These are phyloP conservation scores for Botryosphaeria dothidea DNA, from an alignment of 2,329 filamentous ascomycete genomes.

Conservation along the genomic window DNA sequence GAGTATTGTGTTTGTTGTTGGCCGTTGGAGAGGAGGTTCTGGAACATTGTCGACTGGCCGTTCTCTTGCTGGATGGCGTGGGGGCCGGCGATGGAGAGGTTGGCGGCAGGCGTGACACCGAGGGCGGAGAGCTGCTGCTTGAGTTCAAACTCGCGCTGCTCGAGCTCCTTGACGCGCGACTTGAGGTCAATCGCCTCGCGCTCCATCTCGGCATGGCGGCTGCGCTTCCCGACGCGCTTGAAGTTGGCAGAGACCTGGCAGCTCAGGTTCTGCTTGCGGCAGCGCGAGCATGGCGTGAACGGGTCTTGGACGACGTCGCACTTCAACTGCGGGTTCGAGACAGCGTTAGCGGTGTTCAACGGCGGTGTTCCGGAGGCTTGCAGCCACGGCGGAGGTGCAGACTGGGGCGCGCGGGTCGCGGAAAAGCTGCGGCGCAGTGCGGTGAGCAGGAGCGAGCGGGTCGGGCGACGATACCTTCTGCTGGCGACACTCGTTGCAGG, in stretches of 20 bases:
- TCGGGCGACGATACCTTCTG: slow-evolving; percentile 65
- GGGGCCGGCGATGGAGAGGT: slow-evolving; percentile 43
- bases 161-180: slow-evolving; percentile 42
- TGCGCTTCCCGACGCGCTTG: slow-evolving; percentile 79
- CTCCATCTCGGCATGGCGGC: slow-evolving; percentile 83
- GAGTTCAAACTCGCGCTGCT: slow-evolving; percentile 62
- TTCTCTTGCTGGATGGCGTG: slow-evolving; percentile 57
- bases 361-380: not conserved
- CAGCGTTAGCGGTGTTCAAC: slow-evolving; percentile 25
- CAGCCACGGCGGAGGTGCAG: not conserved
- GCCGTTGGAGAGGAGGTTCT: slow-evolving; percentile 8
- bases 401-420: not conserved
- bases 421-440: not conserved
- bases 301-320: slow-evolving; percentile 84
- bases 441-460: not conserved
- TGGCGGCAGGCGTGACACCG: slow-evolving; percentile 13
- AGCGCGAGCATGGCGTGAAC: slow-evolving; percentile 75
- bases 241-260: slow-evolving; percentile 89
- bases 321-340: slow-evolving; percentile 58
- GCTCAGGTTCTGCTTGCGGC: slow-evolving; percentile 74
- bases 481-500: slow-evolving; percentile 82
- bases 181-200: slow-evolving; percentile 68
- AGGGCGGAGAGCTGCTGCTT: slow-evolving; percentile 49
- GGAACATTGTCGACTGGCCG: slow-evolving; percentile 17
- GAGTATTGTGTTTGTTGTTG: slow-evolving; percentile 25